Conservation (phyloP, 768 basidiomycete genomes). For the Leucogyrophana mollusca region DNA sequence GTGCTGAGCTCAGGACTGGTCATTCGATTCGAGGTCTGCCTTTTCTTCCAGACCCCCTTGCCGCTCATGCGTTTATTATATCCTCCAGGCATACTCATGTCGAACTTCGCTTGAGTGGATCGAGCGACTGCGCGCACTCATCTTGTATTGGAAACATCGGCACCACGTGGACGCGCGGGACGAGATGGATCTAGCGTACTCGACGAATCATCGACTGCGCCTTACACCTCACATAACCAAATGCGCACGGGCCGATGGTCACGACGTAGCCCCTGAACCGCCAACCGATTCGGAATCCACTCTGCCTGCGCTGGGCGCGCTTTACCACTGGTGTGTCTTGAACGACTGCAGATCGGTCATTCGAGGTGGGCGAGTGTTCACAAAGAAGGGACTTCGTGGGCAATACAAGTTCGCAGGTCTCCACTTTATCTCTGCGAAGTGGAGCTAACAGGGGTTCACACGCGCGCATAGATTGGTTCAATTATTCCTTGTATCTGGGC, state of each 20-base stretch:
- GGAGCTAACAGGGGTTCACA: slow-evolving; percentile 1
- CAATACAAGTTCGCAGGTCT: slow-evolving; percentile 68
- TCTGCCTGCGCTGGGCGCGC: slow-evolving; percentile 53
- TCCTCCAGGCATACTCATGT: slow-evolving; percentile 58
- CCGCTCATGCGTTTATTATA: slow-evolving; percentile 2
- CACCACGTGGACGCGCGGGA: slow-evolving; percentile 73
- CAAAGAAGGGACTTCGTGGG: slow-evolving; percentile 66
- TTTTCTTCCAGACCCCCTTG: not conserved
- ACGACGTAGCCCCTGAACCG: slow-evolving; percentile 47
- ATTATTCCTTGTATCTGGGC: slow-evolving; percentile 72
- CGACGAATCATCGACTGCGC: slow-evolving; percentile 46
- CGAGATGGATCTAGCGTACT: slow-evolving; percentile 77
- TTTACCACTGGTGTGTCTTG: slow-evolving; percentile 89
- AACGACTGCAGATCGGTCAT: slow-evolving; percentile 76
- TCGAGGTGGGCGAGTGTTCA: slow-evolving; percentile 71
- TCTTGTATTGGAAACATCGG: slow-evolving; percentile 77
- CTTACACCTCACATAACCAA: slow-evolving; percentile 52
- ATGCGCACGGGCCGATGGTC: slow-evolving; percentile 31
- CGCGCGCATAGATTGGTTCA: slow-evolving; percentile 53
- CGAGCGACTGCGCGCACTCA: slow-evolving; percentile 63
- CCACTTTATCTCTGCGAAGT: not conserved
- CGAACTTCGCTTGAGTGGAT: slow-evolving; percentile 84
- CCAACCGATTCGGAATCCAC: slow-evolving; percentile 52
- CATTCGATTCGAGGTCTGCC: slow-evolving; percentile 74
- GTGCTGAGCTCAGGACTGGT: slow-evolving; percentile 65